Base-by-base conservation (phyloP, 73 alveolate genomes). In the Paramecium pentaurelia region DNA sequence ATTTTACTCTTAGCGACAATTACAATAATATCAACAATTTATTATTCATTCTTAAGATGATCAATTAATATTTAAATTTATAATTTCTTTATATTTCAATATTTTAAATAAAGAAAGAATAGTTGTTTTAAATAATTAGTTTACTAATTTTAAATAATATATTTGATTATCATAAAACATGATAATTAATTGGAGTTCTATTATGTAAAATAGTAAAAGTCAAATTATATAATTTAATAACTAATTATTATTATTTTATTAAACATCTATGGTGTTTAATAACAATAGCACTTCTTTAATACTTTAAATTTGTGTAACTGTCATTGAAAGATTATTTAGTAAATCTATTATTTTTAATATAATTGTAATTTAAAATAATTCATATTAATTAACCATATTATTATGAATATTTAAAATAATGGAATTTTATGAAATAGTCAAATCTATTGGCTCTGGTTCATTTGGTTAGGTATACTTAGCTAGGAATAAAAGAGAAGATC, bases 351-450 rank as follows among this genome's bases (percentile, higher is more conserved):
- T 45, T 45, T 7, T 45, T 7, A 40, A 40, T n/a, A 8, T 54
- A 18, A 54, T 54, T 54, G 70, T 3, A 18, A 54, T 54, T 16
- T 16, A 54, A 54, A 54, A 54, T 54, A 54, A 54, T 54, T 54
- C 70, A 54, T 18, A 54, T 54, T 16, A 54, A 54, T 54, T 54
- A 54, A 18, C 70, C 20, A 54, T 54, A 54, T 18, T 54, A 16
- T 16, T n/a, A 54, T 54, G 70, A 54, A 54, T 54, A 54, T 54
- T 64, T 64, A 64, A 64, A 64, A 30, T 30, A 95, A 97, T 98
- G 99, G 99, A 98, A 88, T 97, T 95, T 64, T 98, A 98, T 95
- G 99, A 98, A 94, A 96, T 97, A 71, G 94, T 98, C 14, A 98
- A 97, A 54, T 95, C 98, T 38, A 98, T 98, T 60, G 99, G 99